phyloP scores from a whole-genome alignment of 495 filamentous ascomycete species.

The Thermochaetoides thermophila region DNA sequence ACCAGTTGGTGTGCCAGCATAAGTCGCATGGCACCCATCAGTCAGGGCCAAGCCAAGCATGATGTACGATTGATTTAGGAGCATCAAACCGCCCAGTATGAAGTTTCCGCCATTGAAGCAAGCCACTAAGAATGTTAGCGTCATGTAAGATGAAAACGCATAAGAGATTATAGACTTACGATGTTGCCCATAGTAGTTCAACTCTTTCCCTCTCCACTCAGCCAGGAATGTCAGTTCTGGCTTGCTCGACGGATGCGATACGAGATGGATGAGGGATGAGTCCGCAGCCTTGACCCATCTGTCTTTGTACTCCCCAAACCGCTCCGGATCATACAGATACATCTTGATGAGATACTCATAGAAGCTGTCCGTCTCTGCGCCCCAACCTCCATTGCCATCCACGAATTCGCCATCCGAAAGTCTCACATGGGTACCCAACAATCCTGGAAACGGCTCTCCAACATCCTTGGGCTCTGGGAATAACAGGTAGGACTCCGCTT shows the following conservation, averaged over 20 bases:
- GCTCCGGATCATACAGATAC: conserved; percentile 63
- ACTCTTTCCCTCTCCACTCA: conserved; percentile 38
- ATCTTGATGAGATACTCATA: conserved; percentile 95
- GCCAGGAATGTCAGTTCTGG: conserved; percentile 67
- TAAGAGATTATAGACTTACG: conserved; percentile 15
- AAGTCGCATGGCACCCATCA: conserved; percentile 50
- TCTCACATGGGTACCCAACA: conserved; percentile 56
- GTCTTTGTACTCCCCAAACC: conserved; percentile 49
- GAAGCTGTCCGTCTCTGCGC: conserved; percentile 65
- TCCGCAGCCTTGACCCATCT: conserved; percentile 69
- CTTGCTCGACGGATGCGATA: conserved; percentile 51
- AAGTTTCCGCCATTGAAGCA: conserved; percentile 79
- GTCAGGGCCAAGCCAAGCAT: conserved; percentile 62
- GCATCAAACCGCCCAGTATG: conserved; percentile 51
- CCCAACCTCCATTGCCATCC: conserved; percentile 60
- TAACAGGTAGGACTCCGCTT: conserved; percentile 58
- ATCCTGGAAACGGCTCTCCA: conserved; percentile 61
- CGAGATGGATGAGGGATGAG: conserved; percentile 56
- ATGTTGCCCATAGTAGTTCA: conserved; percentile 44
- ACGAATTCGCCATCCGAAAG: conserved; percentile 50
- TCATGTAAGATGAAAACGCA: background rate
- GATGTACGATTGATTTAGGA: too few species aligned
- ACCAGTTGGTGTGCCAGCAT: too few species aligned
- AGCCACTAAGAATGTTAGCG: conserved; percentile 77
- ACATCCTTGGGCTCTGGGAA: conserved; percentile 37